A percentile compares a stretch with the other conserved stretches of the same genome.
Conservation (phyloP, 345 rosid species). For the Toxicodendron radicans region DNA sequence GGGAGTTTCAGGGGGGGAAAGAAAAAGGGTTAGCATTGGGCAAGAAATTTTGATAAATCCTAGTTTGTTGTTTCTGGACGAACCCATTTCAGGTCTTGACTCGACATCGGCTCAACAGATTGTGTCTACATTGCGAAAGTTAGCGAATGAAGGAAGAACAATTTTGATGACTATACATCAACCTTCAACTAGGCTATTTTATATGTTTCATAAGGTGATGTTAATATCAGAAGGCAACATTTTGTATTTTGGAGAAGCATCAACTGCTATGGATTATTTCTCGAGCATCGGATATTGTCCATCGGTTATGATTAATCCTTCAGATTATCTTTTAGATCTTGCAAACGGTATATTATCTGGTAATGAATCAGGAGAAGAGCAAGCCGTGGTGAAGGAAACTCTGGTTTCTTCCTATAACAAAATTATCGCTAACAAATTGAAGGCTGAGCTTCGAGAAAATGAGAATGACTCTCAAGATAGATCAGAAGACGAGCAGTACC, state of each 20-base stretch:
- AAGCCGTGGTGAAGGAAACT: conserved; percentile 33
- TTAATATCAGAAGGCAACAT: conserved; percentile 54
- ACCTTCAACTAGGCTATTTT: conserved; percentile 60
- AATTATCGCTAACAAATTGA: conserved; percentile 30
- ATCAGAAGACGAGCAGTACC: conserved; percentile 19
- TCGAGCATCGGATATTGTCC: conserved; percentile 42
- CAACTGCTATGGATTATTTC: conserved; percentile 48
- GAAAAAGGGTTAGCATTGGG: conserved; percentile 61
- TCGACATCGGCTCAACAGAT: conserved; percentile 65
- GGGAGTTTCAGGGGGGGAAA: conserved; percentile 64
- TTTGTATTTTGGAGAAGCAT: conserved; percentile 52
- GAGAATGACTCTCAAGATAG: conserved; percentile 16
- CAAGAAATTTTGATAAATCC: conserved; percentile 65
- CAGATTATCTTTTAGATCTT: conserved; percentile 59
- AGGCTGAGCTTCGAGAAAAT: too few relatives aligned
- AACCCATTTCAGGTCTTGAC: conserved; percentile 63
- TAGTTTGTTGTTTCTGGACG: conserved; percentile 55
- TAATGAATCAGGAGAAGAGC: conserved; percentile 29
- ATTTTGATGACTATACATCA: conserved; percentile 61
- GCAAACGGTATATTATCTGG: conserved; percentile 46
- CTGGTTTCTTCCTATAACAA: conserved; percentile 40
- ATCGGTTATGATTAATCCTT: conserved; percentile 48
- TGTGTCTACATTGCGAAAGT: conserved; percentile 40
- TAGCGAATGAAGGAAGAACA: conserved; percentile 47
- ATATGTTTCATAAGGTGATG: conserved; percentile 62